Percentiles rank a stretch among this genome's conserved stretches.
These are phyloP conservation scores for Aspergillus leporis DNA, from an alignment of 495 filamentous ascomycete species.

Conservation along the genomic window DNA sequence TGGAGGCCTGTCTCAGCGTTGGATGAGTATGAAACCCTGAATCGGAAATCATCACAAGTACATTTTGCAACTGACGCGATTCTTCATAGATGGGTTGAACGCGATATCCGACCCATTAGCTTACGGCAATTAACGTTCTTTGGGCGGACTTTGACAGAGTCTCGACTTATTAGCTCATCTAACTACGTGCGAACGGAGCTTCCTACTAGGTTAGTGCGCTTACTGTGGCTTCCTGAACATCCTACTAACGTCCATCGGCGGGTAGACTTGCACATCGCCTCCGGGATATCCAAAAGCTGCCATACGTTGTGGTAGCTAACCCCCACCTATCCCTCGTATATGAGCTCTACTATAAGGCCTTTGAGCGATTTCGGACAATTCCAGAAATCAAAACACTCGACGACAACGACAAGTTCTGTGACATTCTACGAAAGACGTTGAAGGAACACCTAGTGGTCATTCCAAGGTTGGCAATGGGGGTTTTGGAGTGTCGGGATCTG, in stretches of 20 bases:
- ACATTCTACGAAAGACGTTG: slow-evolving; percentile 73
- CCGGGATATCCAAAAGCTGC: slow-evolving; percentile 94
- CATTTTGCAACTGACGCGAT: slow-evolving; percentile 11
- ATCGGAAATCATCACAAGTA: slow-evolving; percentile 12
- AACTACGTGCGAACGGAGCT: slow-evolving; percentile 97
- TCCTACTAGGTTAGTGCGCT: slow-evolving; percentile 69
- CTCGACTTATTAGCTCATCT: slow-evolving; percentile 85
- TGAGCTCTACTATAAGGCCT: slow-evolving; percentile 94
- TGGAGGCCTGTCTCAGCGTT: slow-evolving; percentile 82
- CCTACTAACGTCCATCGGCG: background rate
- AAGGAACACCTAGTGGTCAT: slow-evolving; percentile 91
- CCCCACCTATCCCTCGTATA: slow-evolving; percentile 91
- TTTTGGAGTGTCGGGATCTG: slow-evolving; percentile 80
- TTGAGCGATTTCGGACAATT: slow-evolving; percentile 82
- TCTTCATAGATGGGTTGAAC: slow-evolving; percentile 73
- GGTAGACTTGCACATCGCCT: slow-evolving; percentile 84
- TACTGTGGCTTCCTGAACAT: background rate
- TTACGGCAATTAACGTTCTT: slow-evolving; percentile 94
- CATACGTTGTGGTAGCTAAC: slow-evolving; percentile 96
- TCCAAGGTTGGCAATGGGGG: slow-evolving; percentile 89
- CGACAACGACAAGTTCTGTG: slow-evolving; percentile 89
- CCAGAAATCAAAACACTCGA: slow-evolving; percentile 81
- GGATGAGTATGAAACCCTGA: slow-evolving; percentile 69
- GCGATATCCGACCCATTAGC: slow-evolving; percentile 82
- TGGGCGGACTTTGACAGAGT: slow-evolving; percentile 84